Evolutionary conservation across 1,284 basidiomycete genomes (phyloP).

Genomic region (Moesziomyces sp.): DNA sequence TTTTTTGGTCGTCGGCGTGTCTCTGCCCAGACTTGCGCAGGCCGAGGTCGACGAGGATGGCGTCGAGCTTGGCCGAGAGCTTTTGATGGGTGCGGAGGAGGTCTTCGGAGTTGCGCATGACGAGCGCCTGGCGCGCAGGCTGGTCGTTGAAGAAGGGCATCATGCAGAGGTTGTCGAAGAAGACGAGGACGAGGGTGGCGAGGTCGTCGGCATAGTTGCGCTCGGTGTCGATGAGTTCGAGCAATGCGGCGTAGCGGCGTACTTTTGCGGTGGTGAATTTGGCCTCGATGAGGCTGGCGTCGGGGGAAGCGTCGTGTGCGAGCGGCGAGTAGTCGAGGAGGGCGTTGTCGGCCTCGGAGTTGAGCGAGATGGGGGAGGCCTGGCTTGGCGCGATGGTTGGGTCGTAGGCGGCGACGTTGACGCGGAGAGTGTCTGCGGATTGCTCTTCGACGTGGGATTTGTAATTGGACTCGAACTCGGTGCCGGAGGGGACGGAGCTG

Average conservation of each 20-base stretch:
- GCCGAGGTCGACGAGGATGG: slow-evolving; percentile 49
- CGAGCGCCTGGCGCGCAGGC: slow-evolving; percentile 48
- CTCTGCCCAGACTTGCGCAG: slow-evolving; percentile 30
- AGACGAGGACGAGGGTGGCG: slow-evolving; percentile 59
- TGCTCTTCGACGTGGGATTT: slow-evolving; percentile 34
- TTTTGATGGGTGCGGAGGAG: slow-evolving; percentile 57
- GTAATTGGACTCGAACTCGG: slow-evolving; percentile 32
- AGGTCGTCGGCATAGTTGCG: slow-evolving; percentile 65
- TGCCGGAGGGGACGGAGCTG: slow-evolving; percentile 42
- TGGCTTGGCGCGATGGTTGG: slow-evolving; percentile 20
- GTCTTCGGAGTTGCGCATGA: slow-evolving; percentile 60
- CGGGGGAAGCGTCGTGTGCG: slow-evolving; percentile 8
- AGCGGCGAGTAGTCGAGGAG: slow-evolving; percentile 16
- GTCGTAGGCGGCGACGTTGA: slow-evolving; percentile 22
- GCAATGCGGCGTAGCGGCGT: slow-evolving; percentile 54
- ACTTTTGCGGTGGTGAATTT: slow-evolving; percentile 35
- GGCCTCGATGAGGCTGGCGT: slow-evolving; percentile 17
- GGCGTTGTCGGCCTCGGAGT: slow-evolving; percentile 23
- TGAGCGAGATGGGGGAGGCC: slow-evolving; percentile 32
- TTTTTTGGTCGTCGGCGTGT: slow-evolving; percentile 20
- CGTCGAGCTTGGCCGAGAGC: slow-evolving; percentile 50
- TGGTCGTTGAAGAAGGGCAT: slow-evolving; percentile 64
- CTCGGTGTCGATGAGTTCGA: slow-evolving; percentile 65
- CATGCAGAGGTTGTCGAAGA: slow-evolving; percentile 57
- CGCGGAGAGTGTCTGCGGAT: slow-evolving; percentile 33